Conservation (phyloP, 352 stramenopile genomes). For the Phytopythium oedochilum region DNA sequence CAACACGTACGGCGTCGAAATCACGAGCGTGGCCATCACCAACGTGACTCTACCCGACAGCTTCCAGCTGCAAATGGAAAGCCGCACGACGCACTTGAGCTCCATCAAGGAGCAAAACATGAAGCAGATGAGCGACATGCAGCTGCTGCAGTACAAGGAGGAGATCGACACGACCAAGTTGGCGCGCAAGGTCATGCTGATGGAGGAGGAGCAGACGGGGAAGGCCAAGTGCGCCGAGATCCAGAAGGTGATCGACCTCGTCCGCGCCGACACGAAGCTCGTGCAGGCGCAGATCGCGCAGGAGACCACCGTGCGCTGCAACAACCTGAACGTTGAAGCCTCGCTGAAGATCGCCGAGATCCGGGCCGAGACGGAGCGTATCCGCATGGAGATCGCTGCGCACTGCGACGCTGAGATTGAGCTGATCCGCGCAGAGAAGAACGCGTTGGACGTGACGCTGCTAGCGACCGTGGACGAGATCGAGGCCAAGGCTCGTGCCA, state of each 20-base stretch:
- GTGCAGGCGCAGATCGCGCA: constrained; percentile 35
- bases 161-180: constrained; percentile 54
- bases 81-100: constrained; percentile 60
- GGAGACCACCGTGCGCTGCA: constrained; percentile 33
- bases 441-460: too few species aligned
- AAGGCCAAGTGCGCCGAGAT: constrained; percentile 48
- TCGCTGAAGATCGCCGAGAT: constrained; percentile 37
- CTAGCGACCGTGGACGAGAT: too few species aligned
- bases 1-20: constrained; percentile 71
- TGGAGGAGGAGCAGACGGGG: constrained; percentile 59
- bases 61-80: constrained; percentile 67
- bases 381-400: constrained; percentile 31
- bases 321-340: constrained; percentile 34
- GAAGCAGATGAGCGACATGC: constrained; percentile 78
- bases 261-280: constrained; percentile 31
- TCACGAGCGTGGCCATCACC: constrained; percentile 70
- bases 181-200: constrained; percentile 44
- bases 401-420: constrained; percentile 36
- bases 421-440: constrained; percentile 21
- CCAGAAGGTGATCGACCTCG: constrained; percentile 45
- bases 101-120: constrained; percentile 73
- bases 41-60: constrained; percentile 55
- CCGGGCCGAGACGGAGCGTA: constrained; percentile 35
- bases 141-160: constrained; percentile 58
- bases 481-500: too few species aligned